A percentile compares a stretch with the other conserved stretches of the same genome.
These are phyloP conservation scores for Phytophthora fragariae DNA, from an alignment of 352 stramenopile species.

Conservation along the genomic window DNA sequence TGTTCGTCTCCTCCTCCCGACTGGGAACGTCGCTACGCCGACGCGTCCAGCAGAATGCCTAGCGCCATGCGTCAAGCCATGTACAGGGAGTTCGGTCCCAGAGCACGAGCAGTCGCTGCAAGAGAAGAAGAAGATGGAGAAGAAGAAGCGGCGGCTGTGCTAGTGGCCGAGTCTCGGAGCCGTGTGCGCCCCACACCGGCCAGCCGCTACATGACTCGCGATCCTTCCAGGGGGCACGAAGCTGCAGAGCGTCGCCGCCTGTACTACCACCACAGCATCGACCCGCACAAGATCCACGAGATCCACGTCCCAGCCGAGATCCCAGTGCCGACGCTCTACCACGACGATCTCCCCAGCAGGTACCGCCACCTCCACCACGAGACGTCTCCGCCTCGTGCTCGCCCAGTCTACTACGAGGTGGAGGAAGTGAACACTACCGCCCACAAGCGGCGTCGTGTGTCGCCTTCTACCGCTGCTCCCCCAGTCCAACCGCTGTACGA, in stretches of 20 bases:
- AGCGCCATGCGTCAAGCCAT: constrained; percentile 14
- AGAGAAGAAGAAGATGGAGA: too few relatives aligned
- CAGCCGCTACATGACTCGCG: neutral
- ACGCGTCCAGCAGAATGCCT: neutral
- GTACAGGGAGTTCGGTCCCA: constrained; percentile 11
- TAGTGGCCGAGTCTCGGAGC: neutral
- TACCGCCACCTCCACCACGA: constrained; percentile 1
- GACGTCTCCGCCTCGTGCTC: neutral
- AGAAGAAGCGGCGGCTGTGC: too few relatives aligned
- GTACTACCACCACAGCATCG: constrained; percentile 21
- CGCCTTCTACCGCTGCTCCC: neutral
- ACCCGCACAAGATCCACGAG: constrained; percentile 29
- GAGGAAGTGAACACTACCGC: neutral
- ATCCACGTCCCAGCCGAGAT: constrained; percentile 23
- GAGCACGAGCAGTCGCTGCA: neutral
- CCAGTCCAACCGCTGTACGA: constrained; percentile 22
- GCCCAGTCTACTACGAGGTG: constrained; percentile 8
- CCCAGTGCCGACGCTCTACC: neutral
- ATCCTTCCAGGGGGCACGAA: neutral
- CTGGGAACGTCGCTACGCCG: constrained; percentile 3
- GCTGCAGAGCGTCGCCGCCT: constrained; percentile 14
- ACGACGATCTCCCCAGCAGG: constrained; percentile 8
- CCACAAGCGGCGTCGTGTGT: constrained; percentile 28
- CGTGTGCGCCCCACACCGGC: constrained; percentile 12
- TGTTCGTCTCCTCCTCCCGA: neutral